Evolutionary conservation across 805 yeast species (phyloP).

Genomic region (Candida ascalaphidarum): DNA sequence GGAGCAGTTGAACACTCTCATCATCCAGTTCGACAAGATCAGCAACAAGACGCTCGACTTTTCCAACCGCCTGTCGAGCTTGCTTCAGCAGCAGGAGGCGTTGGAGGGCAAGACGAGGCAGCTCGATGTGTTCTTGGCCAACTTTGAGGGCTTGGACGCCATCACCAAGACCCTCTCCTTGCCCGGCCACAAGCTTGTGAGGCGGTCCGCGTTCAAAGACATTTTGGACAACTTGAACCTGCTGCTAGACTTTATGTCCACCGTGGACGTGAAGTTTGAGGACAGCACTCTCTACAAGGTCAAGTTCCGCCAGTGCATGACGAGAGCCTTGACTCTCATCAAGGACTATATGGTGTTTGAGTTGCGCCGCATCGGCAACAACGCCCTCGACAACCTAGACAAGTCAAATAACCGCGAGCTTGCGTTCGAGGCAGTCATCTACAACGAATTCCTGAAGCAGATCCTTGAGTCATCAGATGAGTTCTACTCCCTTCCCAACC

Average conservation of each 20-base stretch:
- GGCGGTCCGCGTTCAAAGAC: constrained; percentile 34
- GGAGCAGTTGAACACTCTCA: constrained; percentile 37
- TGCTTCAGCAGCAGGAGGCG: constrained; percentile 38
- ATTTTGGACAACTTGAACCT: constrained; percentile 51
- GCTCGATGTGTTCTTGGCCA: constrained; percentile 40
- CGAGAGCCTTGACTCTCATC: constrained; percentile 69
- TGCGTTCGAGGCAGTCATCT: too few species aligned
- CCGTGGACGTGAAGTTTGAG: constrained; percentile 48
- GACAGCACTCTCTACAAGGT: constrained; percentile 57
- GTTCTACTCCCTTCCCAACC: too few species aligned
- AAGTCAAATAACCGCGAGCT: too few species aligned
- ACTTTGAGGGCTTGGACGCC: constrained; percentile 64
- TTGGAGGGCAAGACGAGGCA: constrained; percentile 34
- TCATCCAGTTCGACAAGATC: constrained; percentile 48
- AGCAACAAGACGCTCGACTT: constrained; percentile 56
- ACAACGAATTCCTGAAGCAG: too few species aligned
- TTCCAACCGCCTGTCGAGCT: constrained; percentile 44
- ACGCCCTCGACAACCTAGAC: too few species aligned
- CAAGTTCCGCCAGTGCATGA: constrained; percentile 75
- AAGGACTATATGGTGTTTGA: constrained; percentile 54
- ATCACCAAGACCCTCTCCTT: constrained; percentile 62
- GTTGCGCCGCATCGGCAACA: constrained; percentile 16
- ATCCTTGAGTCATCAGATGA: too few species aligned
- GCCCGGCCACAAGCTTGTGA: constrained; percentile 58
- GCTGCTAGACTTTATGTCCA: constrained; percentile 54